A percentile compares a stretch with the other conserved stretches of the same genome.
phyloP scores from a whole-genome alignment of 129 eudicot genomes.

The Sambucus nigra region DNA sequence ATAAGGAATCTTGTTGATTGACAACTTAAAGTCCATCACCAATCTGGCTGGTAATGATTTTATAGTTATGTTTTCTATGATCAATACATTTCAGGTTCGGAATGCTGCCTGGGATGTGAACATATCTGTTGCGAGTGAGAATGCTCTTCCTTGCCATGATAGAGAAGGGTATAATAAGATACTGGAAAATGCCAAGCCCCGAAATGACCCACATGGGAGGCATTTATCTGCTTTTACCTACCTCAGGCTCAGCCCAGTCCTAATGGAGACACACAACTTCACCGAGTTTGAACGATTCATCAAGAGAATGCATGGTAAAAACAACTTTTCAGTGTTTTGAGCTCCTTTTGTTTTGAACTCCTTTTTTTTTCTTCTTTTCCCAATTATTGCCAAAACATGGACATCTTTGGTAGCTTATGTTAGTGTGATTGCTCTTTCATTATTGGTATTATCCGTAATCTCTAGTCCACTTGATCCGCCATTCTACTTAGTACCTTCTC shows the following conservation, averaged over 20 bases:
- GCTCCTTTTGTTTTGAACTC: too few species aligned
- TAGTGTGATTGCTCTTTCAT: too few species aligned
- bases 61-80: slow-evolving; percentile 1
- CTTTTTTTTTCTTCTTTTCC: too few species aligned
- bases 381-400: too few species aligned
- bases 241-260: slow-evolving; percentile 42
- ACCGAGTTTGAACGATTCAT: slow-evolving; percentile 53
- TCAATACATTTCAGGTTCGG: slow-evolving; percentile 30
- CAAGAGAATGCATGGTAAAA: slow-evolving; percentile 63
- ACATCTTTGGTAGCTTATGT: too few species aligned
- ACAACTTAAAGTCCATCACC: too few species aligned
- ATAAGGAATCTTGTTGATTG: too few species aligned
- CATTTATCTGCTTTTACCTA: slow-evolving; percentile 78
- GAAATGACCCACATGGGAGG: slow-evolving; percentile 60
- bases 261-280: slow-evolving; percentile 46
- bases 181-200: slow-evolving; percentile 71
- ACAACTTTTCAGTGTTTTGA: neutral
- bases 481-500: too few species aligned
- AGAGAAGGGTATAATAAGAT: slow-evolving; percentile 75
- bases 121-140: slow-evolving; percentile 73
- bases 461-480: too few species aligned
- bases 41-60: too few species aligned
- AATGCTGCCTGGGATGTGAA: slow-evolving; percentile 88
- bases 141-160: slow-evolving; percentile 74
- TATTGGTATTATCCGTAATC: too few species aligned